phyloP scores from a whole-genome alignment of 2,329 filamentous ascomycete genomes.

The Aspergillus sp. region DNA sequence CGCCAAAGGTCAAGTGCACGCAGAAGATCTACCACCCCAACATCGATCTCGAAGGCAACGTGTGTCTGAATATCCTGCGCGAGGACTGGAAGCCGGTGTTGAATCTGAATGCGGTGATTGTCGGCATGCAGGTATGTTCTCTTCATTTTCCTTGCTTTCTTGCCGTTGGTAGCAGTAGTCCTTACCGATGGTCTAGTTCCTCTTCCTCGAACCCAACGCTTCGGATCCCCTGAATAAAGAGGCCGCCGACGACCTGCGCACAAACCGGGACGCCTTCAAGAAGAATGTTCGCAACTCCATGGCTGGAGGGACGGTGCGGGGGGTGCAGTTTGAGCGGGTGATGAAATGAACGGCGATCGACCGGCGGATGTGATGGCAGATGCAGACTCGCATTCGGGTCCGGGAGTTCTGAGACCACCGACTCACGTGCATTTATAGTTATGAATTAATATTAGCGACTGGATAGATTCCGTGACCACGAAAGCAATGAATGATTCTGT shows the following conservation, averaged over 20 bases:
- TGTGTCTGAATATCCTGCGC: slow-evolving; percentile 93
- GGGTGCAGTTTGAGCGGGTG: slow-evolving; percentile 74
- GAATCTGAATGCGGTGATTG: slow-evolving; percentile 94
- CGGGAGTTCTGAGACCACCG: neutral
- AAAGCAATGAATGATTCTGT: slow-evolving; percentile 19
- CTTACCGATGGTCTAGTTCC: slow-evolving; percentile 59
- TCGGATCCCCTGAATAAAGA: slow-evolving; percentile 98
- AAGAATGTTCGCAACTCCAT: slow-evolving; percentile 84
- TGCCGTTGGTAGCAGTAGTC: neutral
- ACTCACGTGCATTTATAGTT: slow-evolving; percentile 16
- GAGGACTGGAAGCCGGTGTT: slow-evolving; percentile 99
- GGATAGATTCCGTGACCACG: slow-evolving; percentile 26
- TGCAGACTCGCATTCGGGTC: neutral
- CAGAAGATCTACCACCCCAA: slow-evolving; percentile 99
- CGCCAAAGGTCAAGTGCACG: slow-evolving; percentile 93
- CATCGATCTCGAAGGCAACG: slow-evolving; percentile 95
- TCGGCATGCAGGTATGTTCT: slow-evolving; percentile 75
- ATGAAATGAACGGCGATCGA: slow-evolving; percentile 52
- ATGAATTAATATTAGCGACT: slow-evolving; percentile 34
- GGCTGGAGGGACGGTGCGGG: slow-evolving; percentile 74
- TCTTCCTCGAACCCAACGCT: slow-evolving; percentile 96
- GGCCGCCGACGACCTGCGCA: slow-evolving; percentile 85
- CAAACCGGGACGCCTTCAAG: slow-evolving; percentile 85
- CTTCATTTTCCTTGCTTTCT: neutral
- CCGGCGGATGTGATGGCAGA: neutral